Conservation (phyloP, 225 moss, liverwort and hornwort species). For the Thuidium tamariscinum region DNA sequence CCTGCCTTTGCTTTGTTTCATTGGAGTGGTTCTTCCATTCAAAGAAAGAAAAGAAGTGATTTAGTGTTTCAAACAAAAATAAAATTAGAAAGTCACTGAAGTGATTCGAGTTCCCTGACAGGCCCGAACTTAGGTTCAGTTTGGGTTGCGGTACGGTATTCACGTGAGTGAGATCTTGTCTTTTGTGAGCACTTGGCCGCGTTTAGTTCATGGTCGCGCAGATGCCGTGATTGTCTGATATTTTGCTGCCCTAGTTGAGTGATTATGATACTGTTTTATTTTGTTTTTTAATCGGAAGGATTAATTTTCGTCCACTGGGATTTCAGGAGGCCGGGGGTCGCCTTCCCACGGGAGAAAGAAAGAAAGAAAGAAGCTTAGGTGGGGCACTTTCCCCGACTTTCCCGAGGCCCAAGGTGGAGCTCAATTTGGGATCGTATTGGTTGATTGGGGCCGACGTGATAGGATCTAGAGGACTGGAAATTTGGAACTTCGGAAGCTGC, state of each 20-base stretch:
- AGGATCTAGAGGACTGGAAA: background rate
- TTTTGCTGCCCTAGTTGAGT: background rate
- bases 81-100: too few species aligned
- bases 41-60: too few species aligned
- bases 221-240: background rate
- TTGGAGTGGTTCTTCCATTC: background rate
- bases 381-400: background rate
- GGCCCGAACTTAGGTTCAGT: background rate
- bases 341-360: background rate
- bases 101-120: background rate
- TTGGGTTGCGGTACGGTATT: background rate
- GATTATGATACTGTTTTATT: background rate
- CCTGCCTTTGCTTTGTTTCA: background rate
- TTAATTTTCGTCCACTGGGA: background rate
- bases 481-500: background rate
- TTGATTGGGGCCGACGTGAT: background rate
- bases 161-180: background rate
- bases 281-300: background rate
- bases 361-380: too few species aligned
- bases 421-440: constrained; percentile 4
- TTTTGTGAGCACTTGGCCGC: background rate
- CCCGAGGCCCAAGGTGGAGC: background rate
- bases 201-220: background rate
- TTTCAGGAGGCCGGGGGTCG: background rate
- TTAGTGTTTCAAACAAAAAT: too few species aligned